Base-by-base conservation (phyloP, 2,329 filamentous ascomycete genomes). In the Didymella sp. region DNA sequence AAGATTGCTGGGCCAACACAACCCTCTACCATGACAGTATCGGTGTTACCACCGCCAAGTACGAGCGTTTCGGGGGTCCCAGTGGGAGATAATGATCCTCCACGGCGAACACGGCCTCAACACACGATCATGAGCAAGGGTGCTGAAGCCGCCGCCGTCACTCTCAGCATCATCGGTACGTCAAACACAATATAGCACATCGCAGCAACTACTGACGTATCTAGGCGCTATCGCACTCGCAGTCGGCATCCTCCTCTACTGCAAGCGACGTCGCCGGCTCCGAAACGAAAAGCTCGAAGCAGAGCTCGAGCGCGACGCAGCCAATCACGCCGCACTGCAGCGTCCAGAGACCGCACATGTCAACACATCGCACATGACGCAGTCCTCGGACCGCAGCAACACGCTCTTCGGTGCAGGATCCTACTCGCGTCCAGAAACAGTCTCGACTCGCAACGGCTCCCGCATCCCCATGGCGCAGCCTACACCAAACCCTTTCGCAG, bases 401-500 rank as follows among this genome's bases (percentile, higher is more conserved):
- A 63, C 66, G 1, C 64, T 75, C 35, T 74, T 74, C 28, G 71
- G 64, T 2, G 47, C 63, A 21, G 66, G 52, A 15, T 40, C 65
- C 8, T 72, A 74, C 45, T 25, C 59, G 4, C 72, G 72, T 3
- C 72, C 73, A 2, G 71, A 73, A 60, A 75, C 73, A 1, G 69
- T 73, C 0, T 73, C 72, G 1, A 74, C 72, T 13, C 61, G 53
- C 40, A 58, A 56, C 35, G 56, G 53, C n/a, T 72, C 69, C 1
- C 63, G 62, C 17, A 62, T 69, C 17, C 51, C 56, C 12, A 51
- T 58, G n/a, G 55, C 67, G 8, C 59, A 63, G 24, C 71, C 64
- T 12, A 74, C 71, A 8, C 67, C 73, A 2, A 76, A 76, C 22
- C 73, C 73, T 1, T 76, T 76, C 42, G 70, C 66, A 1, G 71